phyloP scores from a whole-genome alignment of 371 early-diverging fungal species.

The Apophysomyces ossiformis region DNA sequence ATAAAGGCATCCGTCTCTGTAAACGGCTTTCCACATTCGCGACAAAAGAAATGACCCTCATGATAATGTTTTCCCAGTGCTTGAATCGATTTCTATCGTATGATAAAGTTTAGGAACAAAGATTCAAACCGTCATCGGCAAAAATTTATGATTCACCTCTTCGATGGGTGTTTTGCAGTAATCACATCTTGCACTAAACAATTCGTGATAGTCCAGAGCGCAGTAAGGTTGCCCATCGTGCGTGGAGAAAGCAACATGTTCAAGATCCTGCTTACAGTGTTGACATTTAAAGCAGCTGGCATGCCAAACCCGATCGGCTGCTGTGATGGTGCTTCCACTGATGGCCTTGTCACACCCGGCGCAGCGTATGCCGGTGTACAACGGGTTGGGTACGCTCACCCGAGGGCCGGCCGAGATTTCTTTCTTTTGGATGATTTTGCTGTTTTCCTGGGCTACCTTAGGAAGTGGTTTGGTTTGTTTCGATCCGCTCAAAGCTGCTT shows the following conservation, averaged over 20 bases:
- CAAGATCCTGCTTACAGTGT: slow-evolving; percentile 63
- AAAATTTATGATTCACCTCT: slow-evolving; percentile 46
- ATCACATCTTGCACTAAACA: slow-evolving; percentile 70
- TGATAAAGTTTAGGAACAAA: neutral
- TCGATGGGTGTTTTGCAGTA: slow-evolving; percentile 70
- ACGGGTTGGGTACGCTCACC: slow-evolving; percentile 24
- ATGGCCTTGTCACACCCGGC: slow-evolving; percentile 58
- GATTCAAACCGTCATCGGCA: neutral
- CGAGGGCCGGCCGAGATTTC: neutral
- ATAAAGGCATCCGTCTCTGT: slow-evolving; percentile 59
- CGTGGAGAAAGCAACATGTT: slow-evolving; percentile 67
- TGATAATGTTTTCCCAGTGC: slow-evolving; percentile 78
- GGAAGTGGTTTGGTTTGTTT: slow-evolving; percentile 1
- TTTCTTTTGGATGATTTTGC: neutral
- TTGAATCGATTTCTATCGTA: slow-evolving; percentile 48
- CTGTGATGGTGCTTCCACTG: slow-evolving; percentile 61
- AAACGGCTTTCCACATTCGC: slow-evolving; percentile 72
- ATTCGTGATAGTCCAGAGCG: slow-evolving; percentile 65
- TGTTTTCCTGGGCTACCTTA: neutral
- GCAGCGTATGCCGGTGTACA: slow-evolving; percentile 40
- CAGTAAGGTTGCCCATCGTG: slow-evolving; percentile 68
- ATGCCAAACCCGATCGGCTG: slow-evolving; percentile 74
- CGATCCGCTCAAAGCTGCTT: slow-evolving; percentile 23
- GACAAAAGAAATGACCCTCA: slow-evolving; percentile 78
- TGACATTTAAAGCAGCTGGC: slow-evolving; percentile 74